Base-by-base conservation (phyloP, 1,284 basidiomycete species). In the Fomitopsis palustris region DNA sequence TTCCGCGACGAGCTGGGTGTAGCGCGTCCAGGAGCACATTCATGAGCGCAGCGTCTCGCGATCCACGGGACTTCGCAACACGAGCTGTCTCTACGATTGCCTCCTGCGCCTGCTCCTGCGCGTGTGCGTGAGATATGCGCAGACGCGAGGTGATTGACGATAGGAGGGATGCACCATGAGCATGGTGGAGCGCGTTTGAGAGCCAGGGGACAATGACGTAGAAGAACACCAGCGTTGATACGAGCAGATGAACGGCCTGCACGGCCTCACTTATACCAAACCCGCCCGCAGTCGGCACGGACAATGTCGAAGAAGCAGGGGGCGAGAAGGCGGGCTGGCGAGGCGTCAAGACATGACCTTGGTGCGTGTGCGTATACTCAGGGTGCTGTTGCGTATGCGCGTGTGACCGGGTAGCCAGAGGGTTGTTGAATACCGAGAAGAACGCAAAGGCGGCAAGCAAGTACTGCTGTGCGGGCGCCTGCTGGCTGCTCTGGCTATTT, bases 361-460 rank as follows among this genome's bases (percentile, higher is more conserved):
- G 69, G 54, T 76, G 74, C 4, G 69, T 59, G 54, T 75, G 72
- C 35, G 65, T 57, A 38, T 69, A 64, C 3, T 74, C 64, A 7
- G 74, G 61, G 31, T 62, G 61, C 2, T 66, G 61, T 9, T 72
- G 65, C 0, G 77, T 72, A 0, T 75, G 77, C 0, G 49, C 35
- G 23, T 52, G 49, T 21, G 49, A 19, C 14, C 33, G 49, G 19
- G 49, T 52, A 7, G 84, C 78, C 12, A 88, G 68, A 0, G 88
- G 87, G 0, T 85, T 87, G 68, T 87, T 90, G 77, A 88, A 87
- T 70, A 90, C 86, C 0, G 87, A 89, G 74, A 90, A 89, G 58
- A 90, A 77, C 0, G 86, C 85, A 66, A 90, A 90, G 31, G 82
- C 81, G n/a, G 88, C 88, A 33, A 90, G 81, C 41, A 90, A 81